A percentile compares a stretch with the other conserved stretches of the same genome.
Conservation (phyloP, 192 early-diverging fungal genomes). For the Coemansia brasiliensis region DNA sequence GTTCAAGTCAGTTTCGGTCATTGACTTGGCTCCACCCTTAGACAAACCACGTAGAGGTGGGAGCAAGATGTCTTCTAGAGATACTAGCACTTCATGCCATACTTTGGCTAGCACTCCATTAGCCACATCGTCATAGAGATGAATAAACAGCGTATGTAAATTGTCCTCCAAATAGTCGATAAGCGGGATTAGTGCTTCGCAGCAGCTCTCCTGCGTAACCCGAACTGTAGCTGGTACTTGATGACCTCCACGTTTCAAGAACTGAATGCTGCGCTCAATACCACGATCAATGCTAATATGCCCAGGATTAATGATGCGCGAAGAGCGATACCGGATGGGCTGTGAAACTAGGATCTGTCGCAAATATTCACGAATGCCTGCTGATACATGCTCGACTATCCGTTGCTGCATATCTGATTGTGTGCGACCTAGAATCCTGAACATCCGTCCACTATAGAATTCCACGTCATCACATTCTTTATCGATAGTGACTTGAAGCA, state of each 20-base stretch:
- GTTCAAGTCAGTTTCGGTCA: constrained; percentile 64
- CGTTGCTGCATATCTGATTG: constrained; percentile 67
- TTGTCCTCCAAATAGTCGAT: constrained; percentile 78
- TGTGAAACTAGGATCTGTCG: constrained; percentile 62
- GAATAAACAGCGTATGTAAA: constrained; percentile 63
- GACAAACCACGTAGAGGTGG: constrained; percentile 65
- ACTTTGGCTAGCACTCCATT: constrained; percentile 64
- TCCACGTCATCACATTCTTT: constrained; percentile 79
- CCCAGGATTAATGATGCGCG: constrained; percentile 19
- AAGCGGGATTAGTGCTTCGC: constrained; percentile 66
- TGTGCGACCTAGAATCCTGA: constrained; percentile 68
- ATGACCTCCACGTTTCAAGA: constrained; percentile 43
- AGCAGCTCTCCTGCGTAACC: constrained; percentile 59
- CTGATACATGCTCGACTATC: constrained; percentile 73
- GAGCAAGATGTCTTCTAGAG: constrained; percentile 68
- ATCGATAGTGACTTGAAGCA: constrained; percentile 73
- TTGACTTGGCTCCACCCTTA: constrained; percentile 60
- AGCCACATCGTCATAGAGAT: constrained; percentile 66
- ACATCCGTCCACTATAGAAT: constrained; percentile 79
- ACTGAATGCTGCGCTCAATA: constrained; percentile 58
- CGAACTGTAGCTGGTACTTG: constrained; percentile 33
- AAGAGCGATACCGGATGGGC: constrained; percentile 33
- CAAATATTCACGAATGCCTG: constrained; percentile 63
- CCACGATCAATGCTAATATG: constrained; percentile 39
- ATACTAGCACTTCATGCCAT: constrained; percentile 70